Evolutionary conservation across 2,329 filamentous ascomycete genomes (phyloP), one percentile per base, ranked within the genome.

Genomic region (Huntiella bhutanensis): DNA sequence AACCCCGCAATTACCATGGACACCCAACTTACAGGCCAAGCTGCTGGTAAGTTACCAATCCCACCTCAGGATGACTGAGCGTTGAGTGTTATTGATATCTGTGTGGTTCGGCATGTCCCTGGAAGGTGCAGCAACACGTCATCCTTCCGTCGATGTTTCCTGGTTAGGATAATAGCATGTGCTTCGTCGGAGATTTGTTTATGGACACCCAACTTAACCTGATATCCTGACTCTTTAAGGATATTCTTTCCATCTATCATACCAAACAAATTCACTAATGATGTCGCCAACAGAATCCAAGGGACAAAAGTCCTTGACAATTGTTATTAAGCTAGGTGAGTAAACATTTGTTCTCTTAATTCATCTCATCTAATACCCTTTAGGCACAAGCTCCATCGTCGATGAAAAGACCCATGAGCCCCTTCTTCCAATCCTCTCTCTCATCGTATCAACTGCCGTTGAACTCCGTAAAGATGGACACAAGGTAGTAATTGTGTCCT

Each of bases 361-460:
- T 44, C 36, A 38, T 13, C 7, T 36, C 47, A 50, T 54, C 56
- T 52, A 58, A 43, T 45, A 32, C 44, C 22, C 41, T 32, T 51
- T 54, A 98, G 91, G 91, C 56, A 96, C 91, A 41, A 95, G 86
- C 62, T 96, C 91, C n/a, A 96, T 98, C 54, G 87, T 98, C 53
- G 85, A 96, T 64, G 91, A 98, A 61, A 82, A 79, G 59, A 93
- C 84, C 16, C 91, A 94, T 64, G 84, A 95, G 58, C 91, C 91
- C 3, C 74, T 95, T 33, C 72, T 98, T 35, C 91, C 87, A 4
- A 93, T 86, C 54, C 68, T 98, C 48, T 87, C 82, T 51, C 69
- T 88, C 50, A 95, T 98, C 53, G 91, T 96, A 53, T 86, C 96
- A 64, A 96, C 91, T 15, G 86, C 85, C 11, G 81, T 88, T 46